These are phyloP conservation scores for Paraphaeosphaeria sporulosa DNA, from an alignment of 2,329 filamentous ascomycete species.

Conservation along the genomic window DNA sequence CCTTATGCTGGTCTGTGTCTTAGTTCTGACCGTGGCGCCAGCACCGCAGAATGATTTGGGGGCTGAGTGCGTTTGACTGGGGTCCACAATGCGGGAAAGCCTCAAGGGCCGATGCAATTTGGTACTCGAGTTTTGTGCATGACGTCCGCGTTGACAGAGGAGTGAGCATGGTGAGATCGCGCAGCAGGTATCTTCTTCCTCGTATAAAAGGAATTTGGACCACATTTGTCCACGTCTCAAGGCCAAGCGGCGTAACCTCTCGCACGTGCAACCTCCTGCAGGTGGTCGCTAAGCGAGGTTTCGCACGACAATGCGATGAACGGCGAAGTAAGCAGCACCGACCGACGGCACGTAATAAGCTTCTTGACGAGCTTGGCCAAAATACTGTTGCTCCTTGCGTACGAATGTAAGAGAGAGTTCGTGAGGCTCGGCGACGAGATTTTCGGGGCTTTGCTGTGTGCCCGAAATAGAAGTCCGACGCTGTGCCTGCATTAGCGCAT, in stretches of 20 bases:
- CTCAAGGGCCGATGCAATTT: not conserved
- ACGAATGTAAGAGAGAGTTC: not conserved
- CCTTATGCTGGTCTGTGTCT: conserved; percentile 10
- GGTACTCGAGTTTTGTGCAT: not conserved
- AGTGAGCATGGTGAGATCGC: not conserved
- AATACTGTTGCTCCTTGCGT: conserved; percentile 6
- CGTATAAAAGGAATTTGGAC: not conserved
- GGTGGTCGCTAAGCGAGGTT: not conserved
- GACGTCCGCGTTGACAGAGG: not conserved
- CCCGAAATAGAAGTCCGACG: conserved; percentile 12
- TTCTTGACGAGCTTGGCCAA: not conserved
- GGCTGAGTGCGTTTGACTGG: conserved; percentile 6
- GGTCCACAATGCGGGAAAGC: not conserved
- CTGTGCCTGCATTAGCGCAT: conserved; percentile 11
- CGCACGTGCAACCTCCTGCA: not conserved
- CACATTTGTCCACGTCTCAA: too few species aligned
- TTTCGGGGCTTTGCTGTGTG: conserved; percentile 4
- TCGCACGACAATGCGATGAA: conserved; percentile 5
- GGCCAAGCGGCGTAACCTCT: not conserved
- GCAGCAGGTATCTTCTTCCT: not conserved
- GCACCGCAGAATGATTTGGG: conserved; percentile 7
- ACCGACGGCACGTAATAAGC: not conserved
- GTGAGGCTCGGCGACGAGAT: conserved; percentile 1
- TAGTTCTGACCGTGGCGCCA: not conserved
- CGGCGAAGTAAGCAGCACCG: conserved; percentile 3